Percentiles rank a stretch among this genome's conserved stretches.
Conservation (phyloP, 441 rosid species). For the Arabidopsis hybrid region DNA sequence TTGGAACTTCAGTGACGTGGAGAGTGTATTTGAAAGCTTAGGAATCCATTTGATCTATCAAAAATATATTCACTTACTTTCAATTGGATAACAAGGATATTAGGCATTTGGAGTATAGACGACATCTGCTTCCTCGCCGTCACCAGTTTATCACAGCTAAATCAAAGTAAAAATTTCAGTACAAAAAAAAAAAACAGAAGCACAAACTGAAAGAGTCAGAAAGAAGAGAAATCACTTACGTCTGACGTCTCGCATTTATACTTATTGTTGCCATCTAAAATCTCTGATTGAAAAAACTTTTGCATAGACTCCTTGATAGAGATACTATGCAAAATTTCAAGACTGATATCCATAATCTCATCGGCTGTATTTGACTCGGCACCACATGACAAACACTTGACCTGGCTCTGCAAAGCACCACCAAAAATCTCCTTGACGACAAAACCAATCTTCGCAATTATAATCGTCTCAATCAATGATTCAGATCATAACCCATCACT, state of each 20-base stretch:
- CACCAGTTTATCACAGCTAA: slow-evolving; percentile 95
- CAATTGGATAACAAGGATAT: slow-evolving; percentile 86
- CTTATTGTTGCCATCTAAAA: slow-evolving; percentile 91
- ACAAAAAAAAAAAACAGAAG: background rate
- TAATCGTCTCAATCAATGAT: too few relatives aligned
- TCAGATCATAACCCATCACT: too few relatives aligned
- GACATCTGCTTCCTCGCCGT: slow-evolving; percentile 97
- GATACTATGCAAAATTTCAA: slow-evolving; percentile 69
- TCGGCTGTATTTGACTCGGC: slow-evolving; percentile 86
- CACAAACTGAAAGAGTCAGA: background rate
- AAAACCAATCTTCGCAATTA: too few relatives aligned
- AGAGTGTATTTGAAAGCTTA: too few relatives aligned
- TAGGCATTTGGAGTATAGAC: slow-evolving; percentile 81
- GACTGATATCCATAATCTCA: slow-evolving; percentile 95
- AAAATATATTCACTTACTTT: slow-evolving; percentile 56
- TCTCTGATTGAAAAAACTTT: slow-evolving; percentile 87
- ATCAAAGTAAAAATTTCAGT: slow-evolving; percentile 42
- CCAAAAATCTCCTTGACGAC: slow-evolving; percentile 75
- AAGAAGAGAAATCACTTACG: slow-evolving; percentile 53
- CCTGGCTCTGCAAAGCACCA: slow-evolving; percentile 93
- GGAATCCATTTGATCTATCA: too few relatives aligned
- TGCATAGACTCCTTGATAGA: slow-evolving; percentile 85
- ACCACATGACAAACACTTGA: slow-evolving; percentile 85
- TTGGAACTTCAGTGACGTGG: too few relatives aligned
- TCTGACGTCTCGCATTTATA: slow-evolving; percentile 89